Evolutionary conservation across 164 flowering plant genomes (phyloP).

Genomic region (Echeveria elegans): DNA sequence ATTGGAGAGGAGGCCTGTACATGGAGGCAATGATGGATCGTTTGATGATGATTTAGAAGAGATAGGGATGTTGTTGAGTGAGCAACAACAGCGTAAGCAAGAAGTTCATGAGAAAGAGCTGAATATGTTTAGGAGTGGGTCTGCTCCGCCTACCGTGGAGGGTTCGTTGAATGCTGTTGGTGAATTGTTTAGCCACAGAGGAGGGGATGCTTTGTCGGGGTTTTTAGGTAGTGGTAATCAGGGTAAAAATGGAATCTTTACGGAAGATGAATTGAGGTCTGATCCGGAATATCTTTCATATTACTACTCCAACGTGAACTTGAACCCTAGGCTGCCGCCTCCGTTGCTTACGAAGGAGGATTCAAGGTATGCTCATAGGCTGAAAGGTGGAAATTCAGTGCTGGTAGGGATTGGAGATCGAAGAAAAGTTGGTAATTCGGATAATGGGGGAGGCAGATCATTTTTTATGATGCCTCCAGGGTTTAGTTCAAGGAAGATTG

Average conservation of each 20-base stretch:
- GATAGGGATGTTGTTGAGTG: slow-evolving; percentile 51
- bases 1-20: slow-evolving; percentile 51
- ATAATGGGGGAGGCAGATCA: slow-evolving; percentile 28
- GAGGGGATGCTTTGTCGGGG: slow-evolving; percentile 26
- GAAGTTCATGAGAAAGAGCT: slow-evolving; percentile 61
- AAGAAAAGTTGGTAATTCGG: slow-evolving; percentile 16
- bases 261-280: slow-evolving; percentile 67
- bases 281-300: slow-evolving; percentile 65
- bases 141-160: slow-evolving; percentile 82
- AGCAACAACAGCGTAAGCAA: slow-evolving; percentile 36
- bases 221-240: slow-evolving; percentile 22
- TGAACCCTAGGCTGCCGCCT: slow-evolving; percentile 75
- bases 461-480: slow-evolving; percentile 55
- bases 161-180: slow-evolving; percentile 73
- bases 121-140: slow-evolving; percentile 65
- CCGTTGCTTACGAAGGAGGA: slow-evolving; percentile 66
- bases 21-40: slow-evolving; percentile 45
- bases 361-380: slow-evolving; percentile 37
- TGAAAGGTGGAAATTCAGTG: neutral
- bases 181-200: slow-evolving; percentile 29
- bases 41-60: slow-evolving; percentile 73
- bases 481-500: slow-evolving; percentile 35
- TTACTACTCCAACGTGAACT: slow-evolving; percentile 53
- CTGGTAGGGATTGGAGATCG: neutral
- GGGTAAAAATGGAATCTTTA: slow-evolving; percentile 26